Conservation (phyloP, 2,329 filamentous ascomycete genomes). For the Periconia macrospinosa region DNA sequence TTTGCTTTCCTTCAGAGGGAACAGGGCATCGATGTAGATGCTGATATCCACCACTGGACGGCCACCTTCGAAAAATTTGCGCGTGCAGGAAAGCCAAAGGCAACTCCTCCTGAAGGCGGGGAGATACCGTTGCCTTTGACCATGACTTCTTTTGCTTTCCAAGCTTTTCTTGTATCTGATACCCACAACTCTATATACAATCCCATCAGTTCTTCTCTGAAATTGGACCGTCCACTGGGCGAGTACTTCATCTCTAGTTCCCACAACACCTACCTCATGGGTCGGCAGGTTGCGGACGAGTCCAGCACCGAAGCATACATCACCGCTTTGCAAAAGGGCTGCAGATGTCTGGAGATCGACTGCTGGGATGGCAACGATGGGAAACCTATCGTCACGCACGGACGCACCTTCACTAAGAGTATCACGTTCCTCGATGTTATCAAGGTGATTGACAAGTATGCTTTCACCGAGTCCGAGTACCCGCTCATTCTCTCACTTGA, state of each 20-base stretch:
- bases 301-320: conserved; percentile 97
- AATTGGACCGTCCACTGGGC: conserved; percentile 81
- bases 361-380: conserved; percentile 95
- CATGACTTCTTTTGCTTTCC: conserved; percentile 79
- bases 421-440: conserved; percentile 92
- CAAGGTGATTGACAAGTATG: conserved; percentile 90
- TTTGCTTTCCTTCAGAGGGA: conserved; percentile 70
- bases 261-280: conserved; percentile 95
- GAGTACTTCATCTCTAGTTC: conserved; percentile 99
- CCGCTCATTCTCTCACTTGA: conserved; percentile 94
- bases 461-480: conserved; percentile 83
- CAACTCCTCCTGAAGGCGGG: conserved; percentile 46
- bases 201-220: conserved; percentile 61
- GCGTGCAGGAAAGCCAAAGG: conserved; percentile 34
- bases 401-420: conserved; percentile 82
- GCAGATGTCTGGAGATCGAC: conserved; percentile 94
- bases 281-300: conserved; percentile 83
- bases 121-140: conserved; percentile 51
- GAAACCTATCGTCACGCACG: conserved; percentile 87
- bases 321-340: conserved; percentile 80
- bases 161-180: conserved; percentile 51
- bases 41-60: conserved; percentile 68
- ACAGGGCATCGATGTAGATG: conserved; percentile 76
- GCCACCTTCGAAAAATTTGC: conserved; percentile 71
- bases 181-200: conserved; percentile 66